Evolutionary conservation across 2,329 filamentous ascomycete genomes (phyloP), one percentile per base, ranked within the genome.

Genomic region (Neofusicoccum cordaticola): DNA sequence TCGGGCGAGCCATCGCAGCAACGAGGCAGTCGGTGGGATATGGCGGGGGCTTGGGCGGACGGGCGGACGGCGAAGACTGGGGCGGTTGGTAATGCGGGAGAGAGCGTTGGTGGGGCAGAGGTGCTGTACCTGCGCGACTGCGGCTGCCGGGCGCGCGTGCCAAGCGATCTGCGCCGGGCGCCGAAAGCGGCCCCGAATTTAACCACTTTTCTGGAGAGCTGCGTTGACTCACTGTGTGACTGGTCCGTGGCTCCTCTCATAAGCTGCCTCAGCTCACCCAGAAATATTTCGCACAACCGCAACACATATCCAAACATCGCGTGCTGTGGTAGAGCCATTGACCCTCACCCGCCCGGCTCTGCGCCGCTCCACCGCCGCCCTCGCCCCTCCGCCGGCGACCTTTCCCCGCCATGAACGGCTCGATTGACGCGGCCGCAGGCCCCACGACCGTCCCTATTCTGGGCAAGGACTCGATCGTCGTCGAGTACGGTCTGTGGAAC

Each of bases 401-500:
- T 37, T 51, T 12, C 63, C 35, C 63, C 44, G 53, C 53, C 56
- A 65, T 65, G 63, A 60, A 51, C 62, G 53, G 22, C 52, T 47
- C 62, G 15, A 19, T 41, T 15, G 52, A 44, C 53, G 47, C 53
- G 22, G 53, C 44, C 45, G 8, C 17, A n/a, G 39, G 63, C 69
- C 84, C 86, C 64, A 85, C 84, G 60, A 86, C 83, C 74, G 92
- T 98, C 73, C 84, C 86, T 41, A 96, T 99, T 70, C 83, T 99
- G 66, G 93, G 93, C 70, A 90, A 91, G 73, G 92, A 97, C 71
- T 90, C 90, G 73, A 98, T 99, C 71, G 84, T 97, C 68, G 89
- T 97, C 73, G 92, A 97, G 75, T 92, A 96, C 76, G 92, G 90
- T 69, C 86, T 99, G 64, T 97, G 93, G 92, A 86, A 89, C 68